Percentiles rank a stretch among this genome's conserved stretches.
Conservation (phyloP, 441 rosid species). For the Arabidopsis lyrata region DNA sequence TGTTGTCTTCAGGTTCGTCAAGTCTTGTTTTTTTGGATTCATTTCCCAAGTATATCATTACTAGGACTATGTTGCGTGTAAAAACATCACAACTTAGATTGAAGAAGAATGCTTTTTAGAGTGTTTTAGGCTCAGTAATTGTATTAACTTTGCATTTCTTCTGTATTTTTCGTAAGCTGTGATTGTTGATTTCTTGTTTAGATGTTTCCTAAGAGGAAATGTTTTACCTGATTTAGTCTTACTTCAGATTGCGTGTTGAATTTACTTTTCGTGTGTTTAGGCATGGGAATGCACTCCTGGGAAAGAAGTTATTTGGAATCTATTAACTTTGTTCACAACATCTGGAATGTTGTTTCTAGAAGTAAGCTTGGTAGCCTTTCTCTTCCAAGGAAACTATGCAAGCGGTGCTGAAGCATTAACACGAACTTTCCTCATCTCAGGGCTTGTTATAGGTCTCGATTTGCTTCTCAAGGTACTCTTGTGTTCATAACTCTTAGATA, state of each 20-base stretch:
- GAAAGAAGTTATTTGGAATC: conserved; percentile 79
- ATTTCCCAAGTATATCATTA: neutral
- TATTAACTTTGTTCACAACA: conserved; percentile 77
- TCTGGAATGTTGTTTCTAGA: conserved; percentile 94
- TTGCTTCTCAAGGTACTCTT: conserved; percentile 80
- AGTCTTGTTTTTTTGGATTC: neutral
- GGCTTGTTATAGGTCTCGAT: conserved; percentile 77
- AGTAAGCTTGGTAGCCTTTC: conserved; percentile 95
- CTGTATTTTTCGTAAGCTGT: neutral
- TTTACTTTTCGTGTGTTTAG: conserved; percentile 43
- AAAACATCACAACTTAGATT: neutral
- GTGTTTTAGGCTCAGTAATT: conserved; percentile 12
- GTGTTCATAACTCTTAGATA: conserved; percentile 17
- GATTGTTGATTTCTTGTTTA: neutral
- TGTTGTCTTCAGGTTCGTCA: conserved; percentile 75
- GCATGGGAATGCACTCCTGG: conserved; percentile 88
- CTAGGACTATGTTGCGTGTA: neutral
- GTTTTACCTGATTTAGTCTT: neutral
- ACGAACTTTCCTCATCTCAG: conserved; percentile 76
- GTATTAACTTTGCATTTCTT: neutral
- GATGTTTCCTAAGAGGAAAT: neutral
- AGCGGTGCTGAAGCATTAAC: conserved; percentile 83
- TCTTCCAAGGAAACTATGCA: conserved; percentile 88
- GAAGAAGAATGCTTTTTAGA: neutral
- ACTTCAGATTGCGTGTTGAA: neutral